Evolutionary conservation across 495 filamentous ascomycete genomes (phyloP), one percentile per base, ranked within the genome.

Genomic region (Darksidea phi): DNA sequence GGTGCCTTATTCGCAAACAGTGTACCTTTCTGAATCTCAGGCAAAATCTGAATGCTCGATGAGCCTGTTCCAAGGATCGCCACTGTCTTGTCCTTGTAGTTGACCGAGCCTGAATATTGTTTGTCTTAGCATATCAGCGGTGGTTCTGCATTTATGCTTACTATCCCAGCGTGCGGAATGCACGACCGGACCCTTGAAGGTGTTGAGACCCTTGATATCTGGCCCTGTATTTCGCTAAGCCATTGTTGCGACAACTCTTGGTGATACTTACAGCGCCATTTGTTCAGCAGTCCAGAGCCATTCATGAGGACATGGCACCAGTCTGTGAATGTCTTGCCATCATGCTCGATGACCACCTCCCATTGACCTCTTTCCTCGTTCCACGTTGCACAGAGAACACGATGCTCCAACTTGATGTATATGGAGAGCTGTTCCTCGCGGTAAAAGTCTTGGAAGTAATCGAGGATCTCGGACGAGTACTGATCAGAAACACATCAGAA

Each of bases 101-200:
- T 74, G 20, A 85, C 80, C 20, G n/a, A n/a, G n/a, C n/a, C n/a
- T n/a, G n/a, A n/a, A n/a, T n/a, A n/a, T n/a, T n/a, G n/a, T n/a
- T n/a, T n/a, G n/a, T n/a, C n/a, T n/a, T n/a, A n/a, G n/a, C n/a
- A n/a, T n/a, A n/a, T n/a, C n/a, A n/a, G n/a, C n/a, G n/a, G n/a
- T n/a, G n/a, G n/a, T n/a, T n/a, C n/a, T n/a, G n/a, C n/a, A n/a
- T n/a, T n/a, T n/a, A n/a, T n/a, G n/a, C n/a, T n/a, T n/a, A n/a
- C n/a, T n/a, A 20, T 82, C 76, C 84, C 84, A 87, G 32, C 72
- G 70, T 1, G 84, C 83, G 0, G 80, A 82, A 57, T 87, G 84
- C 63, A 71, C 60, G 26, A 69, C 24, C 5, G 48, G 37, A 3
- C 69, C 69, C 23, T 64, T 57, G 54, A 71, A 71, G 48, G 64